phyloP scores from a whole-genome alignment of 148 eudicot genomes.

The Amaranthus hypochondriacus region DNA sequence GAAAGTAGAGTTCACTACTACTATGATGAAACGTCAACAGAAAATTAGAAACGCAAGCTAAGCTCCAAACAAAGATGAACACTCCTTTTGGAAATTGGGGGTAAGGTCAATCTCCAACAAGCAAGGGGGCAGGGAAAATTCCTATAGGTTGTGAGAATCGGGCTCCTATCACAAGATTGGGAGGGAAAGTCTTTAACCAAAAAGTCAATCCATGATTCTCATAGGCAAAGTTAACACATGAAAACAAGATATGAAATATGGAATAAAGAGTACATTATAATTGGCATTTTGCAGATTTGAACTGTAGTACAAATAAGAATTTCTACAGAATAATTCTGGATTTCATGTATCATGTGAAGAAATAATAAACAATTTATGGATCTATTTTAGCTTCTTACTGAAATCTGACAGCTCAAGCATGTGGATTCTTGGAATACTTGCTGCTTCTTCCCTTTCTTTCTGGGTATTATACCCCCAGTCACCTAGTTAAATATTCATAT shows the following conservation, averaged over 20 bases:
- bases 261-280: not conserved
- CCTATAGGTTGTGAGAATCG: too few species aligned
- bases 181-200: too few species aligned
- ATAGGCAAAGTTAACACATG: not conserved
- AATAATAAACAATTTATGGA: slow-evolving; percentile 8
- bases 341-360: not conserved
- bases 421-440: slow-evolving; percentile 61
- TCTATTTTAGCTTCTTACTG: slow-evolving; percentile 74
- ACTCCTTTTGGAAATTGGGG: too few species aligned
- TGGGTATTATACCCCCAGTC: slow-evolving; percentile 95
- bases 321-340: not conserved
- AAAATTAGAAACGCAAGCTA: not conserved
- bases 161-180: too few species aligned
- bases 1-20: not conserved
- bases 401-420: slow-evolving; percentile 77
- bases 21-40: not conserved
- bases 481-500: slow-evolving; percentile 40
- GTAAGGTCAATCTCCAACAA: too few species aligned
- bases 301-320: not conserved
- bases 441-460: slow-evolving; percentile 85
- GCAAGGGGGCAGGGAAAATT: too few species aligned
- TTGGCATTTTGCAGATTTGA: not conserved
- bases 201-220: too few species aligned
- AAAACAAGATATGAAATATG: not conserved
- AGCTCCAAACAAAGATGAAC: not conserved